These are phyloP conservation scores for Chlamydomonas eustigma DNA, from an alignment of 139 green algal species.

Conservation along the genomic window DNA sequence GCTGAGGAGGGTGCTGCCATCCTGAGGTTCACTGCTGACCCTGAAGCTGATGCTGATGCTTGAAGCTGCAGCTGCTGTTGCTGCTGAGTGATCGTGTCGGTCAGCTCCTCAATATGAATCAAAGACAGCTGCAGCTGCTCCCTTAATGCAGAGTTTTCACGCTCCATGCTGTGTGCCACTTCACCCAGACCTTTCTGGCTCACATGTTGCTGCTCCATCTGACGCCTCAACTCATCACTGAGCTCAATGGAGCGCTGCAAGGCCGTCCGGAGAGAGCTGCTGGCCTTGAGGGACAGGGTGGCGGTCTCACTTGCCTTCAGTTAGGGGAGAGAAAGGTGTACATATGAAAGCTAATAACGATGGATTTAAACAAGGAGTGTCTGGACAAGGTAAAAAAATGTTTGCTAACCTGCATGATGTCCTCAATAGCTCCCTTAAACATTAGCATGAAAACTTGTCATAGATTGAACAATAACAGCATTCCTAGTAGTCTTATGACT, in stretches of 20 bases:
- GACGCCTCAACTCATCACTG: background rate
- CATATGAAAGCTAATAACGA: background rate
- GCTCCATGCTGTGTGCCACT: background rate
- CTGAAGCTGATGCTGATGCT: background rate
- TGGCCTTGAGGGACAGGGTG: conserved; percentile 1
- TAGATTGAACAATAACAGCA: too few relatives aligned
- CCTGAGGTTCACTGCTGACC: background rate
- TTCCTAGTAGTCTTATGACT: too few relatives aligned
- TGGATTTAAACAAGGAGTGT: too few relatives aligned
- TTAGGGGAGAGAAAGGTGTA: background rate
- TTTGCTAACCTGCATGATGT: too few relatives aligned
- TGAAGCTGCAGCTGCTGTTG: background rate
- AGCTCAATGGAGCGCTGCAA: conserved; percentile 3
- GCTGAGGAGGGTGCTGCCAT: background rate
- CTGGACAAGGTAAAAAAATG: too few relatives aligned
- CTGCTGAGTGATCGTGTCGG: background rate
- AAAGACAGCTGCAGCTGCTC: conserved; percentile 22
- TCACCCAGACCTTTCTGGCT: background rate
- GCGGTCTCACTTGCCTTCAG: background rate
- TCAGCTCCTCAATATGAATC: conserved; percentile 20
- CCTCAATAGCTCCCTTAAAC: too few relatives aligned
- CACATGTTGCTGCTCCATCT: background rate
- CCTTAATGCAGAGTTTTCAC: conserved; percentile 14
- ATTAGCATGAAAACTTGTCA: too few relatives aligned
- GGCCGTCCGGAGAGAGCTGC: background rate